Evolutionary conservation across 768 basidiomycete genomes (phyloP).

Genomic region (Piloderma croceum): DNA sequence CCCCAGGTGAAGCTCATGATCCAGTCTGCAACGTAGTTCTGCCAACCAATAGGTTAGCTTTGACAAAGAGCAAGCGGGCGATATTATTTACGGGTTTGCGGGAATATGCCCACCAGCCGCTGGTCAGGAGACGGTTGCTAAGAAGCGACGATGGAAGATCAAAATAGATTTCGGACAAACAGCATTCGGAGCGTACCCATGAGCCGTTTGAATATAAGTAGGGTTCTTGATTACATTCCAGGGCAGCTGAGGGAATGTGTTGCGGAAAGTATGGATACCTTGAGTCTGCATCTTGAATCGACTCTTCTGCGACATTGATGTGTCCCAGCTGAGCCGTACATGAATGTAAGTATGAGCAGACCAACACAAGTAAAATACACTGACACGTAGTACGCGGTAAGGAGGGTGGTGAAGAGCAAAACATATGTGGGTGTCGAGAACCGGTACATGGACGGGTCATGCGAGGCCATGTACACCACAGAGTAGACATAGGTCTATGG

Average conservation of each 20-base stretch:
- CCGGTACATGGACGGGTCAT: conserved; percentile 79
- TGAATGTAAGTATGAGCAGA: neutral
- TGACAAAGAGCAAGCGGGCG: neutral
- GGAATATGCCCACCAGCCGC: conserved; percentile 92
- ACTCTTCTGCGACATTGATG: conserved; percentile 94
- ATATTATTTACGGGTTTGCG: conserved; percentile 74
- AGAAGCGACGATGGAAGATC: conserved; percentile 2
- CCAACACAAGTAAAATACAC: conserved; percentile 21
- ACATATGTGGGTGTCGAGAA: conserved; percentile 78
- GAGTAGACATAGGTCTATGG: conserved; percentile 96
- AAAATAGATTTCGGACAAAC: neutral
- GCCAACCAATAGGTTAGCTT: conserved; percentile 2
- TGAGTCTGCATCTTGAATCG: conserved; percentile 97
- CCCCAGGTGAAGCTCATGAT: conserved; percentile 83
- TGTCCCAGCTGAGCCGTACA: conserved; percentile 76
- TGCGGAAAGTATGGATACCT: conserved; percentile 78
- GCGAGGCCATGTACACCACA: conserved; percentile 95
- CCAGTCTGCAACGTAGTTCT: conserved; percentile 97
- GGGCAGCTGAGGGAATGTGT: conserved; percentile 92
- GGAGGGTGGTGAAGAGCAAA: conserved; percentile 65
- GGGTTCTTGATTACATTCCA: conserved; percentile 80
- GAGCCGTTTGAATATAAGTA: conserved; percentile 85
- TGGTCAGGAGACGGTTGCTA: conserved; percentile 85
- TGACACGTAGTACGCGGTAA: conserved; percentile 83
- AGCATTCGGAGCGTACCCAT: conserved; percentile 52